phyloP scores from a whole-genome alignment of 1,284 basidiomycete genomes.

The Moesziomyces sp. region DNA sequence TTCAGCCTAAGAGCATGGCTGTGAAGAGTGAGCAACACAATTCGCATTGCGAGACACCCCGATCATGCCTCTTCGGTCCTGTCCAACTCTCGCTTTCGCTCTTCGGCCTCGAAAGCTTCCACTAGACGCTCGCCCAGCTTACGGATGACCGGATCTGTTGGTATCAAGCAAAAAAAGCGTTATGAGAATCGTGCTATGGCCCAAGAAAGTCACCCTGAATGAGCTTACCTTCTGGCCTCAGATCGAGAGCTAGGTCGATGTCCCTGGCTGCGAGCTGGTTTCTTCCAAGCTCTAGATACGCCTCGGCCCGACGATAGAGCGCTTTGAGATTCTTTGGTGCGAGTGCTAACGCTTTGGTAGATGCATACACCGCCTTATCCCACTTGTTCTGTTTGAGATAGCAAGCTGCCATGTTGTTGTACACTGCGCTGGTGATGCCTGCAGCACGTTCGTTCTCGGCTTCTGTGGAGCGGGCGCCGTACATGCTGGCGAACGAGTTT shows the following conservation, averaged over 20 bases:
- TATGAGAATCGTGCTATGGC: neutral
- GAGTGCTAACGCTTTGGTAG: constrained; percentile 35
- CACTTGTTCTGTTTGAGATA: constrained; percentile 38
- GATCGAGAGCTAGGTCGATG: constrained; percentile 42
- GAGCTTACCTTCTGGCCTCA: constrained; percentile 28
- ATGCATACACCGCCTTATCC: constrained; percentile 40
- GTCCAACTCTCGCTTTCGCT: constrained; percentile 7
- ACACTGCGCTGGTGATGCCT: constrained; percentile 34
- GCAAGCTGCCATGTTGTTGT: constrained; percentile 51
- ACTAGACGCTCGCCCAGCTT: constrained; percentile 39
- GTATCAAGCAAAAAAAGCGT: no score
- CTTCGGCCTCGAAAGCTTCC: constrained; percentile 27
- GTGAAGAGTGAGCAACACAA: no score
- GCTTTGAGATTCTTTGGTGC: constrained; percentile 47
- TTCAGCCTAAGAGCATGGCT: no score
- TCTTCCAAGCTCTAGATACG: constrained; percentile 37
- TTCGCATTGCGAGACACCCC: neutral
- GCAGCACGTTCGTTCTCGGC: constrained; percentile 37
- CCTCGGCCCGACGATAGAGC: constrained; percentile 42
- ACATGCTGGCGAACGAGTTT: constrained; percentile 47
- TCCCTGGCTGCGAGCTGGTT: constrained; percentile 40
- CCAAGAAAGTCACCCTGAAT: neutral
- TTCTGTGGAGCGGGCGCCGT: constrained; percentile 37
- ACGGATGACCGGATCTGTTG: constrained; percentile 33
- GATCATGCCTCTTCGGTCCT: constrained; percentile 2